Base-by-base conservation (phyloP, 805 yeast genomes). In the Brettanomyces anomalus region DNA sequence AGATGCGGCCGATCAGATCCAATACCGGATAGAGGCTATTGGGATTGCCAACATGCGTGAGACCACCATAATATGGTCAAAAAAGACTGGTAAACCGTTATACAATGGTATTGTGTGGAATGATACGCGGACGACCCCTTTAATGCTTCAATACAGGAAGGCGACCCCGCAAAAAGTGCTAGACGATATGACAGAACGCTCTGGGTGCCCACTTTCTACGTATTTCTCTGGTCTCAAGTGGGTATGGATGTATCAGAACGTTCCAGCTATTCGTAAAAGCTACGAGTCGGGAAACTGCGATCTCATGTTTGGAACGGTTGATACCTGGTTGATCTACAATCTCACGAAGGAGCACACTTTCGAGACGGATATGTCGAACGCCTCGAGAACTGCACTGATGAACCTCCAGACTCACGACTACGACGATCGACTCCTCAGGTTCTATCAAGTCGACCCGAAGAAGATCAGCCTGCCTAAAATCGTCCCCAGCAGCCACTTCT, bases 21-120 rank as follows among this genome's bases (percentile, higher is more conserved):
- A 69, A 45, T 81, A 76, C 59, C 71, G 70, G 51, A 79, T 89
- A 45, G 75, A 70, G 45, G 79, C 85, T 38, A 72, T 89, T 52
- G 97, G 97, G 20, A 77, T 89, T 51, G 93, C 97, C 41, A 90
- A 88, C 65, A 94, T 90, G 93, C 77, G 97, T 59, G 97, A 89
- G 66, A 89, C 97, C 36, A 82, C 95, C 24, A 72, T 83, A 42
- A 79, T 89, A 39, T 89, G 96, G 96, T 81, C 87, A 44, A 74
- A 79, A 50, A 69, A 69, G 42, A 87, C 96, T 2, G 96, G 96
- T 34, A 66, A 68, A 50, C 94, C 96, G 4, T 74, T 87, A 43
- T 74, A 81, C 57, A 81, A 85, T 59, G 97, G 96, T 56, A 86
- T 89, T 60, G 95, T 89, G 32, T 89, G 97, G 97, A 85, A 90